These are phyloP conservation scores for Solanum pimpinellifolium DNA, from an alignment of 257 asterid species.

Conservation along the genomic window DNA sequence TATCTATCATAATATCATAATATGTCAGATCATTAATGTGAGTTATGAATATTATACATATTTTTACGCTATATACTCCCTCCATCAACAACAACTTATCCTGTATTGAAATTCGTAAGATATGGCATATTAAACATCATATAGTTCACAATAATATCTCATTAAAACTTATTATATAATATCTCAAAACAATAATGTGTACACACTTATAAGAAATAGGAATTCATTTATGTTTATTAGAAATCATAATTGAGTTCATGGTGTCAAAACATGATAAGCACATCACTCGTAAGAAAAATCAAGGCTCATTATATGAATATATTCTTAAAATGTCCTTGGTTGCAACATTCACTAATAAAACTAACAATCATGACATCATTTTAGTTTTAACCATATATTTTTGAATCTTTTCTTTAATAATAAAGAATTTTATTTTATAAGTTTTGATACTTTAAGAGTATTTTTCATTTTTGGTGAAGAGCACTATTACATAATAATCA, in stretches of 20 bases:
- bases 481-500: not conserved
- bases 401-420: not conserved
- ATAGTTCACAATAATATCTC: not conserved
- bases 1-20: not conserved
- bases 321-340: not conserved
- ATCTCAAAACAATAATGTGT: not conserved
- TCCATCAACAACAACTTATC: not conserved
- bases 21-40: not conserved
- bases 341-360: not conserved
- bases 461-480: not conserved
- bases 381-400: not conserved
- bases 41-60: not conserved
- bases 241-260: not conserved
- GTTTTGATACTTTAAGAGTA: not conserved
- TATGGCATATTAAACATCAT: not conserved
- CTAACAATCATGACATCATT: not conserved
- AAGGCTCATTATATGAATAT: not conserved
- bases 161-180: not conserved
- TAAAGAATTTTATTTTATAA: not conserved
- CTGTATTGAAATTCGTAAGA: not conserved
- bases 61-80: not conserved
- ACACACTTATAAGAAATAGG: not conserved
- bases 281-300: not conserved
- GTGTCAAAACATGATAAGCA: not conserved
- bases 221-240: not conserved